Evolutionary conservation across 257 asterid genomes (phyloP), one percentile per base, ranked within the genome.

Genomic region (Ballota nigra): DNA sequence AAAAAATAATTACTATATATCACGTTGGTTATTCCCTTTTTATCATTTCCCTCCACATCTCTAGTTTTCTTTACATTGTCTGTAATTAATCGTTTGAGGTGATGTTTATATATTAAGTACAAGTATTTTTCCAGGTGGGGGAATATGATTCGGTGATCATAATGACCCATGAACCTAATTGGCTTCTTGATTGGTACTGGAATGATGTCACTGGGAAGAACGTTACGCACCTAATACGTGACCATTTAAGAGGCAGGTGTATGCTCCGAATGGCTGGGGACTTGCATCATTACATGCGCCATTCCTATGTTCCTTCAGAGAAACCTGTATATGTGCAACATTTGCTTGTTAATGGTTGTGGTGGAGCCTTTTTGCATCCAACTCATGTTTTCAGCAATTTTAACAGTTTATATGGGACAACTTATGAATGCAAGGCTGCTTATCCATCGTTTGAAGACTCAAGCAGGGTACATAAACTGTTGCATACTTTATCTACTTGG

Each of bases 181-280:
- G 99, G 99, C 93, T 95, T 72, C 97, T 89, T 36, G 98, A 95
- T 83, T 92, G 96, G 96, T 89, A 92, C 82, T 95, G 95, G 88
- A 62, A 81, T 65, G 91, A 88, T 51, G 84, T 69, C 76, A 84
- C 94, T 47, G 99, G 96, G 62, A 89, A 92, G 75, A 95, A 92
- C 40, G 79, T 92, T 63, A 68, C 96, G 10, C 81, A 95, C 74
- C 78, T 95, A 72, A 92, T 95, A 78, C 83, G 85, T 10, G 98
- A 92, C 85, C 89, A 92, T 83, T 80, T 95, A 68, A 86, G 67
- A 62, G 97, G 92, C 62, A 82, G 98, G 83, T 92, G 99, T 81
- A 92, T 82, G 82, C 96, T 92, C 70, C 89, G 97, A 59, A 77
- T 95, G 73, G 96, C 98, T 62, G 99, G 98, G 78, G 99, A 92